These are phyloP conservation scores for Linnemannia schmuckeri DNA, from an alignment of 192 early-diverging fungal species.

Conservation along the genomic window DNA sequence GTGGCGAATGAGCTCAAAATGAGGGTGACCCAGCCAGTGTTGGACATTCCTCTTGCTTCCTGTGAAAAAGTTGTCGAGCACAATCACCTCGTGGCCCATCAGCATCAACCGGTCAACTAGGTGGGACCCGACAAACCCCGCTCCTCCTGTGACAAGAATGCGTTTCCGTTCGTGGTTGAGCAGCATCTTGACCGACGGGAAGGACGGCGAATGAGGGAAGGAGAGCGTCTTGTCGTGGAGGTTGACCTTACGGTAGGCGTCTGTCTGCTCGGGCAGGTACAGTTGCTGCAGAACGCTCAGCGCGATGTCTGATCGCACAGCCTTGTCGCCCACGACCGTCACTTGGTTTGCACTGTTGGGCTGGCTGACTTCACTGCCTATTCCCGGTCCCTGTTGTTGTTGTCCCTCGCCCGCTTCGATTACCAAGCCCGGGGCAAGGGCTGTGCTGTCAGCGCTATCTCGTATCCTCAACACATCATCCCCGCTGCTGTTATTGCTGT, in stretches of 20 bases:
- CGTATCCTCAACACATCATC: conserved; percentile 3
- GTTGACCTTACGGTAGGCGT: conserved; percentile 37
- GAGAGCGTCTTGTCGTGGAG: conserved; percentile 55
- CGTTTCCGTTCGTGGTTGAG: conserved; percentile 68
- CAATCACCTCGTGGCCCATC: conserved; percentile 86
- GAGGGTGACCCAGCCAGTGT: conserved; percentile 87
- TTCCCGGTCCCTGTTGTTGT: not conserved
- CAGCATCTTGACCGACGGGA: conserved; percentile 72
- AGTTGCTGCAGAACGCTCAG: conserved; percentile 40
- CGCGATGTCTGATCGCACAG: conserved; percentile 46
- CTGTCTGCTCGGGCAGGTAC: conserved; percentile 31
- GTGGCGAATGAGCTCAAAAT: conserved; percentile 85
- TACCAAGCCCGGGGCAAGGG: not conserved
- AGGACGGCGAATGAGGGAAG: conserved; percentile 58
- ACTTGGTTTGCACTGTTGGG: conserved; percentile 15
- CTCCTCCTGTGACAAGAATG: conserved; percentile 87
- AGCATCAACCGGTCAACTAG: conserved; percentile 85
- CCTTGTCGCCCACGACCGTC: conserved; percentile 37
- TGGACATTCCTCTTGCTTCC: conserved; percentile 81
- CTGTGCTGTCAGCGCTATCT: not conserved
- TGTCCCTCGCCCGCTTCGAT: conserved; percentile 6
- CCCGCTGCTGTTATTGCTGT: not conserved
- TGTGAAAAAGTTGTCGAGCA: conserved; percentile 88
- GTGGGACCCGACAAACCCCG: conserved; percentile 91
- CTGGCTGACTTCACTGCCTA: not conserved